Evolutionary conservation across 441 rosid species (phyloP).

Genomic region (Brassica balearica): DNA sequence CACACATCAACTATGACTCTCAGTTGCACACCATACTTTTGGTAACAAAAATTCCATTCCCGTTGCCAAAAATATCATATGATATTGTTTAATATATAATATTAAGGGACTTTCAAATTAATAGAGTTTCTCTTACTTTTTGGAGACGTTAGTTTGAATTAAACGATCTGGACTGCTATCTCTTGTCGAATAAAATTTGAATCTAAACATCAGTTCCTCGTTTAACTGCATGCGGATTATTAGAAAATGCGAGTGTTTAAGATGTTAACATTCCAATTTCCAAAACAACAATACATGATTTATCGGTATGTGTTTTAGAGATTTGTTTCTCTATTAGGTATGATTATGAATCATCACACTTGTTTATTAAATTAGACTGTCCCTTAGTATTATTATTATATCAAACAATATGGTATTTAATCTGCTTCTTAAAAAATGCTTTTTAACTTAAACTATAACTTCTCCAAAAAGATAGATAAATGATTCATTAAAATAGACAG

Average conservation of each 20-base stretch:
- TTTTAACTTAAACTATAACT: background rate
- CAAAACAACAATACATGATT: background rate
- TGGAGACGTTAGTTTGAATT: background rate
- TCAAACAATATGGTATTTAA: background rate
- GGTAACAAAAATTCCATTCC: constrained; percentile 25
- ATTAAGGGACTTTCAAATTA: background rate
- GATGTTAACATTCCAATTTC: background rate
- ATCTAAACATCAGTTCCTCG: background rate
- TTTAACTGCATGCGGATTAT: background rate
- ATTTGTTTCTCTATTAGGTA: background rate
- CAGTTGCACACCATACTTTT: constrained; percentile 31
- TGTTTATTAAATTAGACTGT: background rate
- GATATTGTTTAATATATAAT: background rate
- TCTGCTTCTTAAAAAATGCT: background rate
- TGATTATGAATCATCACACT: background rate
- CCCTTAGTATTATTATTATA: background rate
- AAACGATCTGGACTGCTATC: background rate
- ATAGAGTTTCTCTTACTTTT: background rate
- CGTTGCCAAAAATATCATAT: constrained; percentile 27
- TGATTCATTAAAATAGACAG: background rate
- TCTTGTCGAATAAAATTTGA: background rate
- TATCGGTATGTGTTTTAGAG: background rate
- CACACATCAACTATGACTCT: constrained; percentile 29
- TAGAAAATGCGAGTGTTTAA: background rate
- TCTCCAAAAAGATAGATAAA: background rate